phyloP scores from a whole-genome alignment of 2,329 filamentous ascomycete species.

The Alternaria metachromatica region DNA sequence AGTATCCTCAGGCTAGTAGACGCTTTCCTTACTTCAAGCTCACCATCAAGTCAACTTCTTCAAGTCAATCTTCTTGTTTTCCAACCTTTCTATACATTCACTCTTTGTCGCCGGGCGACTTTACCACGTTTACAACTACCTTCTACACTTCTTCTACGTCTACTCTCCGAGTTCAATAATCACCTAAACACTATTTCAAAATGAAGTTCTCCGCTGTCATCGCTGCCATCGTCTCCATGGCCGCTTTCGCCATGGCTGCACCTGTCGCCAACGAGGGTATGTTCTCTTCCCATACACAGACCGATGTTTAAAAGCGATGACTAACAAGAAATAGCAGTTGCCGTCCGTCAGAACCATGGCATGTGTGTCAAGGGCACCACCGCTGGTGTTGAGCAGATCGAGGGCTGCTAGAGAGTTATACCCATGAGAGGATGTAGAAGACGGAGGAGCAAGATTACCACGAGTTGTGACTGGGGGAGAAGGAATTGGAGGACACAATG shows the following conservation, averaged over 20 bases:
- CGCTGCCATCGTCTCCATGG: conserved; percentile 45
- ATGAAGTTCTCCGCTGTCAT: conserved; percentile 48
- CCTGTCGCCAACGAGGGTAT: conserved; percentile 38
- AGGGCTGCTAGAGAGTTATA: conserved; percentile 7
- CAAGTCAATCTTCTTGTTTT: conserved; percentile 19
- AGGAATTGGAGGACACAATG: background rate
- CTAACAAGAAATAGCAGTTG: conserved; percentile 31
- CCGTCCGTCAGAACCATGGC: conserved; percentile 44
- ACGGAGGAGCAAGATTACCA: background rate
- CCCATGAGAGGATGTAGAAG: background rate
- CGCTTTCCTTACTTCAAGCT: conserved; percentile 21
- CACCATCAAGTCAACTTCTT: conserved; percentile 17
- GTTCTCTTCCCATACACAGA: background rate
- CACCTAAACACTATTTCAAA: conserved; percentile 18
- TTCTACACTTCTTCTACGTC: conserved; percentile 8
- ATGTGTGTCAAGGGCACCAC: conserved; percentile 37
- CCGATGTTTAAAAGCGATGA: background rate
- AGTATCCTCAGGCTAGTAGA: conserved; percentile 10
- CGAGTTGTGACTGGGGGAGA: background rate
- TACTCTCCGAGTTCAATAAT: conserved; percentile 2
- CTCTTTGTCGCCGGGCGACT: conserved; percentile 45
- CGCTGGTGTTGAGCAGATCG: conserved; percentile 5
- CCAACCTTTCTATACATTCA: conserved; percentile 29
- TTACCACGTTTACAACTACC: conserved; percentile 22
- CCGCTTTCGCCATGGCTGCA: conserved; percentile 40